phyloP scores from a whole-genome alignment of 192 early-diverging fungal genomes.

The Allomyces macrogynus region DNA sequence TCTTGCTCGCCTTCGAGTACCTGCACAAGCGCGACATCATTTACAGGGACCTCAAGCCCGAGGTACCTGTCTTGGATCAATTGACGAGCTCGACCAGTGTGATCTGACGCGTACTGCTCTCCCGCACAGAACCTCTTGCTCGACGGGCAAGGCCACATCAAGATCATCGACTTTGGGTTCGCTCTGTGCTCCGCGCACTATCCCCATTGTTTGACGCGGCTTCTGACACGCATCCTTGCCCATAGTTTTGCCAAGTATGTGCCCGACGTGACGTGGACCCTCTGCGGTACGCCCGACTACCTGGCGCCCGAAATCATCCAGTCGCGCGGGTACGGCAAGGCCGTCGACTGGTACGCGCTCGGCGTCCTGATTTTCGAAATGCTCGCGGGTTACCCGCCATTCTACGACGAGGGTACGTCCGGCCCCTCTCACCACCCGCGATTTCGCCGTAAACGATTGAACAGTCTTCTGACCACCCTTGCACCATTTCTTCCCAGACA shows the following conservation, averaged over 20 bases:
- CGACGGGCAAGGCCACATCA: slow-evolving; percentile 56
- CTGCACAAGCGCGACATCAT: slow-evolving; percentile 53
- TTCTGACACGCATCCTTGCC: neutral
- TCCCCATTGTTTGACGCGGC: neutral
- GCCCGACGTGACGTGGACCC: slow-evolving; percentile 64
- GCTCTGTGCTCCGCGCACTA: neutral
- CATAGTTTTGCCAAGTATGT: slow-evolving; percentile 53
- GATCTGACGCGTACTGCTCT: too few species aligned
- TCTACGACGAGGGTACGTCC: slow-evolving; percentile 35
- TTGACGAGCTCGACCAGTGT: too few species aligned
- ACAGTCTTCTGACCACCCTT: too few species aligned
- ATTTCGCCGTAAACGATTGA: too few species aligned
- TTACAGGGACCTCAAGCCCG: slow-evolving; percentile 65
- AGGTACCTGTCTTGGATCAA: too few species aligned
- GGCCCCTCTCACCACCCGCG: too few species aligned
- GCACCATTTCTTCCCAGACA: slow-evolving; percentile 12
- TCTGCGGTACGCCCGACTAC: slow-evolving; percentile 65
- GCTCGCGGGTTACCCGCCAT: slow-evolving; percentile 50
- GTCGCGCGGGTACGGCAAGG: slow-evolving; percentile 43
- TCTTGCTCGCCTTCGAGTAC: slow-evolving; percentile 53
- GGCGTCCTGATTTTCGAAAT: slow-evolving; percentile 49
- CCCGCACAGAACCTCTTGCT: slow-evolving; percentile 38
- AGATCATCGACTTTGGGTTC: slow-evolving; percentile 60
- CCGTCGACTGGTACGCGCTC: slow-evolving; percentile 46
- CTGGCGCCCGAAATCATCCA: slow-evolving; percentile 52